Evolutionary conservation across 176 grass and related monocot genomes (phyloP).

Genomic region (Ampelocalamus luodianensis): DNA sequence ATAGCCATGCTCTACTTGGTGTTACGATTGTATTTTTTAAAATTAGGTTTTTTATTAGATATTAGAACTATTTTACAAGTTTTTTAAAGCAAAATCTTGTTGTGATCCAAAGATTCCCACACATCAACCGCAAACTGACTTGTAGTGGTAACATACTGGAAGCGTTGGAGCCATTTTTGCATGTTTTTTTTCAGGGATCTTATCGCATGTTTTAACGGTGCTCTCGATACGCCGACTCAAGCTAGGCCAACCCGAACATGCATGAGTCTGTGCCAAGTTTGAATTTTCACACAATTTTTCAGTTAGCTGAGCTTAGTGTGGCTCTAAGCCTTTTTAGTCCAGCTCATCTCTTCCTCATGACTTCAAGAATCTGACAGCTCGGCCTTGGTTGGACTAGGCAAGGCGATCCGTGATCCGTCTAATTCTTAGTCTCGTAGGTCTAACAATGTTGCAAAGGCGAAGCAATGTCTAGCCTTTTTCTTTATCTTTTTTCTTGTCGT

Average conservation of each 20-base stretch:
- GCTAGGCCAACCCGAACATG: too few relatives aligned
- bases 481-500: not conserved
- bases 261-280: not conserved
- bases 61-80: too few relatives aligned
- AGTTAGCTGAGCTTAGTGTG: too few relatives aligned
- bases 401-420: not conserved
- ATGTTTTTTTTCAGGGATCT: too few relatives aligned
- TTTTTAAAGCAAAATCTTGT: too few relatives aligned
- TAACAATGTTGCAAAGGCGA: not conserved
- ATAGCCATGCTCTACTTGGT: not conserved
- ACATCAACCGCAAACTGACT: too few relatives aligned
- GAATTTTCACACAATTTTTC: not conserved
- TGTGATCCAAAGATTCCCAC: too few relatives aligned
- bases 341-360: not conserved
- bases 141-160: too few relatives aligned
- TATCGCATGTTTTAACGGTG: too few relatives aligned
- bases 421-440: not conserved
- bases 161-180: too few relatives aligned
- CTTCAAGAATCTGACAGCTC: not conserved
- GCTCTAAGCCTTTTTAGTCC: not conserved
- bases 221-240: not conserved
- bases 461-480: not conserved
- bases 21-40: too few relatives aligned
- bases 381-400: not conserved
- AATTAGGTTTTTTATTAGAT: too few relatives aligned